Evolutionary conservation across 306 rosid genomes (phyloP).

Genomic region (Glycyrrhiza uralensis): DNA sequence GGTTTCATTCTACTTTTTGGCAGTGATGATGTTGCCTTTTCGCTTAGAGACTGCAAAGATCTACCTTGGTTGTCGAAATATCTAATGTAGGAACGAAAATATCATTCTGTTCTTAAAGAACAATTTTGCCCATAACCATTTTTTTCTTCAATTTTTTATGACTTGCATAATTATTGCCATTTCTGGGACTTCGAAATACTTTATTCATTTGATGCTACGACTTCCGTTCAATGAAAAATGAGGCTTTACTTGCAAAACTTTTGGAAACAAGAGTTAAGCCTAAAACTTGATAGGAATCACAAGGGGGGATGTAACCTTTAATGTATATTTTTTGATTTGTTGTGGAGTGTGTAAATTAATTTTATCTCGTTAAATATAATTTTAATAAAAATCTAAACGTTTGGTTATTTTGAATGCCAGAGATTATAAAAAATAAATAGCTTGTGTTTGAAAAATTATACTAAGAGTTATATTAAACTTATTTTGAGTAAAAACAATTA

Average conservation of each 20-base stretch:
- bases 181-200: background rate
- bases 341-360: too few relatives aligned
- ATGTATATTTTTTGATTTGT: too few relatives aligned
- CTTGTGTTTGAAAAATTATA: too few relatives aligned
- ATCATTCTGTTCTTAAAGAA: background rate
- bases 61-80: slow-evolving; percentile 87
- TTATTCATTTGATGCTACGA: background rate
- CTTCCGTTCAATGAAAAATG: background rate
- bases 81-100: slow-evolving; percentile 31
- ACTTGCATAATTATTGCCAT: background rate
- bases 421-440: too few relatives aligned
- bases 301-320: background rate
- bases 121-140: slow-evolving; percentile 29
- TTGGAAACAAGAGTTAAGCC: background rate
- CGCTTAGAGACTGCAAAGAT: slow-evolving; percentile 76
- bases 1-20: slow-evolving; percentile 23
- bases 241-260: too few relatives aligned
- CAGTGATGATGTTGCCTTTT: slow-evolving; percentile 85
- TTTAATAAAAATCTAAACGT: too few relatives aligned
- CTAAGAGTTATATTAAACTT: too few relatives aligned
- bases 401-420: too few relatives aligned
- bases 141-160: slow-evolving; percentile 12
- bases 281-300: background rate
- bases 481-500: too few relatives aligned
- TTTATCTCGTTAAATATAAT: too few relatives aligned